Evolutionary conservation across 306 rosid species (phyloP), one percentile per base, ranked within the genome.

Genomic region (Cucumis cinereus): DNA sequence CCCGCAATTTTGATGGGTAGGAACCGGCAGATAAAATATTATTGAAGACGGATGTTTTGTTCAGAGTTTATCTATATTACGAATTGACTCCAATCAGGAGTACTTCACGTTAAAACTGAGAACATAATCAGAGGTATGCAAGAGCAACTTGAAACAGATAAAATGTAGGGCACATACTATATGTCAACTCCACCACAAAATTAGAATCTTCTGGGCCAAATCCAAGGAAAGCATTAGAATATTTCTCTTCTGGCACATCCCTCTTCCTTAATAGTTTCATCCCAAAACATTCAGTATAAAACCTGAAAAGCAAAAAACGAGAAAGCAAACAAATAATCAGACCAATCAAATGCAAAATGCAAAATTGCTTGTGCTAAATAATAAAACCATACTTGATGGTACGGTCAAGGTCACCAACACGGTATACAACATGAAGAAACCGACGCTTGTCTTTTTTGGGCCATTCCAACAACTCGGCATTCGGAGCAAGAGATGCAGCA

Each of bases 371-470:
- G 43, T 13, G n/a, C 12, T 28, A 72, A 36, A 10, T 20, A 67
- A 53, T 50, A 74, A 13, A 49, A 75, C 14, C 85, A 10, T 85
- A 94, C 98, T 90, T 89, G 91, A 94, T 94, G 35, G 97, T 90
- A 80, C 96, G 96, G 40, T 94, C 93, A 77, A 94, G 98, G 81
- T 94, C 97, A 76, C 97, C 98, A 62, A 94, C 98, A 69, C 98
- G 96, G 81, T 94, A 94, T 66, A 94, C 97, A 40, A 76, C 97
- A 82, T 94, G 98, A 56, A 94, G 93, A 71, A 92, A 53, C 49
- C 98, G 96, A 56, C 92, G 97, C 69, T 66, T 90, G 83, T 94
- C 97, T 74, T 91, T 90, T 85, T 86, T 89, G 4, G 97, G 90
- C 95, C 96, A 91, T 75, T 94, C 95, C 78, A 91, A 75, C 82